Conservation (phyloP, 2,329 filamentous ascomycete species). For the Golovinomyces cichoracearum region DNA sequence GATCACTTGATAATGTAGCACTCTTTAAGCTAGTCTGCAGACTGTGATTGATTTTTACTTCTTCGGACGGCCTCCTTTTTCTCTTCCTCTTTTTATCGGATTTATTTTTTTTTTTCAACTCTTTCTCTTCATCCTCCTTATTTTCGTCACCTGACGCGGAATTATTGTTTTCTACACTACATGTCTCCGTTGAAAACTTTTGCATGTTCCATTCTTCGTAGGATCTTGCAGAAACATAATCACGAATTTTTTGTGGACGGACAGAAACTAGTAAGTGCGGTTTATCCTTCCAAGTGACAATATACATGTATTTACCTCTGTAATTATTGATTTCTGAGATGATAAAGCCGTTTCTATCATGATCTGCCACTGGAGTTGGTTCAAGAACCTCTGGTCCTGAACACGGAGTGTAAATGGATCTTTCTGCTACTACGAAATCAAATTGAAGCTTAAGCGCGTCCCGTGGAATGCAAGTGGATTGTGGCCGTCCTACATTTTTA, state of each 20-base stretch:
- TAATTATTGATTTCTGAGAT: conserved; percentile 22
- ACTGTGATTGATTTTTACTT: background rate
- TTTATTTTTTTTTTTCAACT: background rate
- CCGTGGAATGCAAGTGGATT: background rate
- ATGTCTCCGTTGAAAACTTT: background rate
- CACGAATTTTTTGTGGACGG: conserved; percentile 21
- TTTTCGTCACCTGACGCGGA: background rate
- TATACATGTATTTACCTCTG: conserved; percentile 6
- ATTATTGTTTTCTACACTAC: background rate
- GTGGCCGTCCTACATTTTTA: background rate
- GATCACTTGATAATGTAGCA: background rate
- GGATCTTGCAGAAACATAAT: conserved; percentile 31
- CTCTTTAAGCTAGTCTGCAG: background rate
- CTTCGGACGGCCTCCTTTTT: background rate
- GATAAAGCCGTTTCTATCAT: conserved; percentile 29
- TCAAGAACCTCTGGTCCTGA: conserved; percentile 23
- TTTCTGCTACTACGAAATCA: conserved; percentile 12
- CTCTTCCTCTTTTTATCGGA: background rate
- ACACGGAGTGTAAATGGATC: conserved; percentile 20
- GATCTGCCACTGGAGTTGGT: conserved; percentile 22
- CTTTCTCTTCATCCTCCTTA: background rate
- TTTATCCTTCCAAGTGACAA: conserved; percentile 9
- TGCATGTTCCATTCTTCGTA: conserved; percentile 24
- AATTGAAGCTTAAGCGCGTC: conserved; percentile 4
- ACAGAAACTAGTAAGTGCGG: conserved; percentile 27